Base-by-base conservation (phyloP, 805 yeast species). In the Metschnikowia hibisci region DNA sequence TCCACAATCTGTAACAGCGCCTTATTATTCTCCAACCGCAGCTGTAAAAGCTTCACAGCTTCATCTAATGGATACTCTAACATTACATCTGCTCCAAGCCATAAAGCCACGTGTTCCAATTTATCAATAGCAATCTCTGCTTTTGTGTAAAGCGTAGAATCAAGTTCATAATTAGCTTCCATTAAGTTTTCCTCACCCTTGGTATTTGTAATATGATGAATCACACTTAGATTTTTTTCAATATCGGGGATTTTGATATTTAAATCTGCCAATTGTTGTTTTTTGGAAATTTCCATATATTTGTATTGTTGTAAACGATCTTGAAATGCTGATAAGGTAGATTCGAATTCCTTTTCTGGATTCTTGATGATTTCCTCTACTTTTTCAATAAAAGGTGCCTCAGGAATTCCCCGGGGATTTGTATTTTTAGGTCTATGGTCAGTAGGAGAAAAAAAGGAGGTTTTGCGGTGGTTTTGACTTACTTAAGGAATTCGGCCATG, bases 61-160 rank as follows among this genome's bases (percentile, higher is more conserved):
- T 93, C 99, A 30, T 77, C 85, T 20, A 88, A 69, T 11, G 96
- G 90, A 58, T 91, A 93, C 60, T 93, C 98, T 58, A 93, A 73
- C 98, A 93, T 91, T 7, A 91, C 90, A 54, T 89, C 96, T 0
- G 99, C 99, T 9, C 99, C 99, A n/a, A 93, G 74, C 99, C 99
- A 93, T 37, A 93, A 71, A 50, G 81, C 81, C 1, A 93, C 98
- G 2, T 68, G 62, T 20, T 76, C 63, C 40, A 76, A 60, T 23
- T 76, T 77, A 28, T 81, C 73, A 5, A 79, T 70, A 31, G 78
- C 79, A 26, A 93, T 72, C 29, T 72, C 73, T 0, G 99, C 99
- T 45, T 80, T 80, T 6, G 97, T 85, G 61, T 80, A 91, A 32
- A 93, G 73, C 0, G 99, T 91, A 58, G 93, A 98, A 63, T 93